Evolutionary conservation across 164 flowering plant species (phyloP).

Genomic region (Santalum album): DNA sequence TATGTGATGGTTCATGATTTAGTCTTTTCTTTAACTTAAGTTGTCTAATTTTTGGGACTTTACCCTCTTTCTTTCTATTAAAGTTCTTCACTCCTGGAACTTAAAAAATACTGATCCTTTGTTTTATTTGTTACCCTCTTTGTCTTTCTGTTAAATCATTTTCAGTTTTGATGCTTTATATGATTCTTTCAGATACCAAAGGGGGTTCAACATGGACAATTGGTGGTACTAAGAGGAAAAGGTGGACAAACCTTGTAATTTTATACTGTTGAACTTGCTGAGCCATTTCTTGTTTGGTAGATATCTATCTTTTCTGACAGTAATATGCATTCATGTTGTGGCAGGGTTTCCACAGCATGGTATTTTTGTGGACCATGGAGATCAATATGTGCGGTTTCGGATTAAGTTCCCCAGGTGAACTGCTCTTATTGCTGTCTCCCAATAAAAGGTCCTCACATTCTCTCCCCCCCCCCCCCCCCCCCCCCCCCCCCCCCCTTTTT

Average conservation of each 20-base stretch:
- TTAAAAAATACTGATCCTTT: no score
- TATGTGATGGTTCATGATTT: no score
- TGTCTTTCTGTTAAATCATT: not conserved
- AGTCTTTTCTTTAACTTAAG: no score
- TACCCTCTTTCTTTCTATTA: no score
- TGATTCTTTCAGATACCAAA: conserved; percentile 65
- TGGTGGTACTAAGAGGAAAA: conserved; percentile 66
- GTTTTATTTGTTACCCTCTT: not conserved
- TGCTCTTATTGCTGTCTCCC: conserved; percentile 2
- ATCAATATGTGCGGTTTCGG: conserved; percentile 77
- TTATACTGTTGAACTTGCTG: not conserved
- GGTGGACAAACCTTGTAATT: conserved; percentile 28
- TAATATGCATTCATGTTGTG: not conserved
- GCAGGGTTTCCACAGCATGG: conserved; percentile 75
- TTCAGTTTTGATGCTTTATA: not conserved
- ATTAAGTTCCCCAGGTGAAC: conserved; percentile 69
- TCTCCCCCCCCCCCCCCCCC: no score
- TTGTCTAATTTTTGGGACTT: no score
- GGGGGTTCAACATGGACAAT: conserved; percentile 87
- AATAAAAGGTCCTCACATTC: not conserved
- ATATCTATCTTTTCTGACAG: not conserved
- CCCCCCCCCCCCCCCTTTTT: no score
- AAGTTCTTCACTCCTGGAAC: no score
- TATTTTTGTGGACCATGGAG: conserved; percentile 57
- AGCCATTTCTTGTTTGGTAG: not conserved